Conservation (phyloP, 495 filamentous ascomycete species). For the Penicillium silybi region DNA sequence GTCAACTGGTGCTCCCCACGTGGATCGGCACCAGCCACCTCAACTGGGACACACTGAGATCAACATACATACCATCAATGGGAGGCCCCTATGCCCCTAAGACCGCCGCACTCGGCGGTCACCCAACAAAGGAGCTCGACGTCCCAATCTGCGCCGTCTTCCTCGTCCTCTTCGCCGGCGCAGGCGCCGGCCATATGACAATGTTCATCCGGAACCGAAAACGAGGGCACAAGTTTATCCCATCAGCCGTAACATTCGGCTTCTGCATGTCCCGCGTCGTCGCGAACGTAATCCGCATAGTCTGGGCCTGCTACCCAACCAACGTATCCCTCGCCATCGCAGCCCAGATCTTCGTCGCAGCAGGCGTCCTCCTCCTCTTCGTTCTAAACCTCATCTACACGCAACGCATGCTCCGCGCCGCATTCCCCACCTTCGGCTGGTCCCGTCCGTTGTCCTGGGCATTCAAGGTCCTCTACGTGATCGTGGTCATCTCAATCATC, state of each 20-base stretch:
- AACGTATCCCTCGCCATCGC: slow-evolving; percentile 62
- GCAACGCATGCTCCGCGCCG: slow-evolving; percentile 71
- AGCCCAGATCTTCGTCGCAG: slow-evolving; percentile 68
- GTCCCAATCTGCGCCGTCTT: slow-evolving; percentile 63
- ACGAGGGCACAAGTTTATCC: slow-evolving; percentile 64
- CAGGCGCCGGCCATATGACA: slow-evolving; percentile 59
- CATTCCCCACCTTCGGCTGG: slow-evolving; percentile 70
- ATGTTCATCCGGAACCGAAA: slow-evolving; percentile 58
- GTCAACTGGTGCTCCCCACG: neutral
- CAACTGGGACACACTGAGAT: no score
- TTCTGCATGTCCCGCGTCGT: slow-evolving; percentile 73
- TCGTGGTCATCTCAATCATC: slow-evolving; percentile 57
- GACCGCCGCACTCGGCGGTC: slow-evolving; percentile 54
- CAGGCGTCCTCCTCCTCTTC: slow-evolving; percentile 76
- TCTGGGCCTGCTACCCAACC: slow-evolving; percentile 33
- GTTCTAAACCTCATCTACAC: slow-evolving; percentile 76
- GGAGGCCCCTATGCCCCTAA: slow-evolving; percentile 38
- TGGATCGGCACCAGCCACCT: no score
- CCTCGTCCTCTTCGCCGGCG: slow-evolving; percentile 56
- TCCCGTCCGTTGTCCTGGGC: slow-evolving; percentile 39
- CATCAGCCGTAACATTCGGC: slow-evolving; percentile 65
- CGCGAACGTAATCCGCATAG: slow-evolving; percentile 62
- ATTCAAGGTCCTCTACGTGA: slow-evolving; percentile 58
- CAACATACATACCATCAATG: no score
- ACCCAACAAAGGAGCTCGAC: slow-evolving; percentile 54